phyloP scores from a whole-genome alignment of 1,284 basidiomycete species.

The Chiua sp. region DNA sequence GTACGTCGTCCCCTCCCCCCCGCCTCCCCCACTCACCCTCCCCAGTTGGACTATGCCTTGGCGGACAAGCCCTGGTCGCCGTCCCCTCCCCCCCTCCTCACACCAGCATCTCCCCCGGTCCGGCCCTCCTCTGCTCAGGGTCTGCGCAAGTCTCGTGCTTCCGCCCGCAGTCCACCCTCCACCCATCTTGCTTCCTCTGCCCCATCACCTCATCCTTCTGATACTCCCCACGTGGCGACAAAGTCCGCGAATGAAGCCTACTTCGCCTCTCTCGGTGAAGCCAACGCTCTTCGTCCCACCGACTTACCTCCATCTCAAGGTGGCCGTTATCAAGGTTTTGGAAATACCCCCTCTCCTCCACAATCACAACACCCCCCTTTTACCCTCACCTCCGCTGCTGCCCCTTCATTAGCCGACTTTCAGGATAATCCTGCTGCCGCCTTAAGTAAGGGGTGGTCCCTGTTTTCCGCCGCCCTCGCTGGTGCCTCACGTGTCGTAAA shows the following conservation, averaged over 20 bases:
- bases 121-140: constrained; percentile 72
- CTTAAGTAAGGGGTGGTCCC: constrained; percentile 84
- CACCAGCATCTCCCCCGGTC: constrained; percentile 44
- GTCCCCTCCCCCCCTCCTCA: constrained; percentile 60
- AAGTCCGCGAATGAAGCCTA: constrained; percentile 79
- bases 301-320: constrained; percentile 86
- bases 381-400: constrained; percentile 70
- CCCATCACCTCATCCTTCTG: constrained; percentile 51
- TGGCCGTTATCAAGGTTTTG: constrained; percentile 86
- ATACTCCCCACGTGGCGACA: constrained; percentile 50
- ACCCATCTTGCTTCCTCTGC: constrained; percentile 38
- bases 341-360: constrained; percentile 64
- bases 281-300: constrained; percentile 71
- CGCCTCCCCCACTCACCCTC: constrained; percentile 8
- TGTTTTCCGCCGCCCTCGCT: constrained; percentile 76
- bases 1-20: constrained; percentile 42
- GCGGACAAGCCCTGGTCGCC: constrained; percentile 76
- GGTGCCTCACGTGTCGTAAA: constrained; percentile 77
- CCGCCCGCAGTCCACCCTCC: constrained; percentile 52
- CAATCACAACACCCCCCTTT: constrained; percentile 61
- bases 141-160: constrained; percentile 77
- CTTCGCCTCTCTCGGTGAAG: constrained; percentile 73
- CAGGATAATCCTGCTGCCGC: constrained; percentile 82
- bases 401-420: constrained; percentile 74
- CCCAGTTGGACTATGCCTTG: constrained; percentile 71